Evolutionary conservation across 305 asterid genomes (phyloP).

Genomic region (Rubia peregrina): DNA sequence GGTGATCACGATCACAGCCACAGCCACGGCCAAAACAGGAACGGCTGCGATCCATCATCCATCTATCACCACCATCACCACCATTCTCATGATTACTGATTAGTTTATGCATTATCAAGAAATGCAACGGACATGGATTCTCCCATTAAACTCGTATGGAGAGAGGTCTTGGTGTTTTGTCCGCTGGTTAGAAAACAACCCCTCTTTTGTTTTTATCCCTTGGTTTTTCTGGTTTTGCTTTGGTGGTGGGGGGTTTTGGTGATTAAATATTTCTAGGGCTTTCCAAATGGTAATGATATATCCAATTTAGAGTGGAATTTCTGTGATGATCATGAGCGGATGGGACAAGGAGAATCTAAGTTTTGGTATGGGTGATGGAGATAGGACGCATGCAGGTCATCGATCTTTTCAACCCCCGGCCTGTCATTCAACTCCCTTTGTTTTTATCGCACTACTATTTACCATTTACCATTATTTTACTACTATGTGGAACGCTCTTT

Average conservation of each 20-base stretch:
- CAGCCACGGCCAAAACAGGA: constrained; percentile 35
- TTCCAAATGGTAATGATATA: constrained; percentile 9
- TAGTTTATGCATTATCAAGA: not conserved
- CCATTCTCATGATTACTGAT: constrained; percentile 40
- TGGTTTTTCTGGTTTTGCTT: not conserved
- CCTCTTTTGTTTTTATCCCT: not conserved
- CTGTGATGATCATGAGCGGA: constrained; percentile 21
- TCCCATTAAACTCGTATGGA: not conserved
- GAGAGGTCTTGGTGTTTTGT: not conserved
- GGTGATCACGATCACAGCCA: constrained; percentile 31
- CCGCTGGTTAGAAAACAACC: not conserved
- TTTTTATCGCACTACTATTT: constrained; percentile 11
- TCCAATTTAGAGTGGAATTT: constrained; percentile 20
- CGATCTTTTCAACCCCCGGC: constrained; percentile 44
- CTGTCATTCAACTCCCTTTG: constrained; percentile 38
- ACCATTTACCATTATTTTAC: not conserved
- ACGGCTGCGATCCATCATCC: constrained; percentile 40
- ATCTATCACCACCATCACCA: constrained; percentile 53
- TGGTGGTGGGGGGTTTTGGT: constrained; percentile 6
- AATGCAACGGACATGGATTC: not conserved
- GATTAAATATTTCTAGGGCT: constrained; percentile 13
- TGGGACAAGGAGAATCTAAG: constrained; percentile 52
- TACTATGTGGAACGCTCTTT: not conserved
- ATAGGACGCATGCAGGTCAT: constrained; percentile 55
- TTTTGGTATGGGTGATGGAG: constrained; percentile 37